Base-by-base conservation (phyloP, 140 eudicot genomes). In the Ambrosia hybrid region DNA sequence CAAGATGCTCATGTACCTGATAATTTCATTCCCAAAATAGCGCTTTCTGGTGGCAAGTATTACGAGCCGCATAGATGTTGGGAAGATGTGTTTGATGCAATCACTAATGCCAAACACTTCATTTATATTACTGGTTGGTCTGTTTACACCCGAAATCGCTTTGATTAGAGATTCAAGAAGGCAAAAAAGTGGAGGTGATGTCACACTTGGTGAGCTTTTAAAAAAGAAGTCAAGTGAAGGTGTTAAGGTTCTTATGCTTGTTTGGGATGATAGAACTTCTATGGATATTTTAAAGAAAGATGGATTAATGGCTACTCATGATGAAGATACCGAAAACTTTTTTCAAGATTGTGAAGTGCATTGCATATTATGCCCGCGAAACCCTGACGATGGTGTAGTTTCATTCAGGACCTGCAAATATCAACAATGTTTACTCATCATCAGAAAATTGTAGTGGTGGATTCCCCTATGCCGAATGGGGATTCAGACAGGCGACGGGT, bases 41-140 rank as follows among this genome's bases (percentile, higher is more conserved):
- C 90, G 33, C 84, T 89, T 43, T 68, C 86, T 4, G 86, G 85
- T 43, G 92, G 90, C 9, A 78, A 84, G 75, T 52, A 52, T 65
- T 89, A 86, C 30, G 88, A 86, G 64, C 88, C 92, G n/a, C 82
- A 63, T 41, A 78, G 93, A 72, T 89, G 96, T 26, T 89, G 96
- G 96, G 96, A 89, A 78, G 93, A 89, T 76, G 75, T 89, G 26
- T 89, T 86, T 73, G 96, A 89, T 71, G 96, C 96, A 55, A 82
- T 89, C 64, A 79, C 85, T n/a, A 84, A 89, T 43, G 92, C 96
- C 13, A 84, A 78, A 68, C 96, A 89, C 79, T 67, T 89, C 14
- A 84, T 89, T 51, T 89, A 89, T 74, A 86, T 89, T 4, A 86
- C 96, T 4, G 96, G 92, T 0, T 89, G 96, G 96, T 89, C 96